These are phyloP conservation scores for Elsinoe australis DNA, from an alignment of 2,329 filamentous ascomycete genomes.

Conservation along the genomic window DNA sequence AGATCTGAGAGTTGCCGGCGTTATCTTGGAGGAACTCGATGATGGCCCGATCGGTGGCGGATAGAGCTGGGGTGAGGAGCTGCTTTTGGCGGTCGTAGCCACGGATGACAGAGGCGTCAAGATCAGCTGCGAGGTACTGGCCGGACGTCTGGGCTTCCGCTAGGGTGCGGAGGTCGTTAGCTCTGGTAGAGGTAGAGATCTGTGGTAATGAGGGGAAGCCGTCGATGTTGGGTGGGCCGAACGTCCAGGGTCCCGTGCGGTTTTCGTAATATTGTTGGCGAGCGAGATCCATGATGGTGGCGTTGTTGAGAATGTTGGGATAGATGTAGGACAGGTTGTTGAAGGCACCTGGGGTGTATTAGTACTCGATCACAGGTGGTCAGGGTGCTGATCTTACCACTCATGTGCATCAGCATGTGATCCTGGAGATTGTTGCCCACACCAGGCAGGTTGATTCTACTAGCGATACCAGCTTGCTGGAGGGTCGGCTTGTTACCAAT, in stretches of 20 bases:
- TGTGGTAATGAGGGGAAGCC: conserved; percentile 27
- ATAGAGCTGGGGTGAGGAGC: conserved; percentile 24
- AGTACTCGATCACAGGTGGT: too few species aligned
- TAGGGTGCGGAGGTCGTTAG: conserved; percentile 16
- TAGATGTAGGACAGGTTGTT: conserved; percentile 20
- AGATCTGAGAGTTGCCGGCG: conserved; percentile 27
- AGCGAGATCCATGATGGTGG: conserved; percentile 24
- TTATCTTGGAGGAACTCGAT: conserved; percentile 30
- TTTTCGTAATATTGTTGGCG: conserved; percentile 25
- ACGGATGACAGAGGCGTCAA: conserved; percentile 22
- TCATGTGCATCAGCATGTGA: conserved; percentile 22
- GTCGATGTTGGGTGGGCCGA: conserved; percentile 24
- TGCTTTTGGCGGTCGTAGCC: conserved; percentile 25
- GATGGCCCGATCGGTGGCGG: conserved; percentile 23
- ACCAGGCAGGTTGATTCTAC: conserved; percentile 16
- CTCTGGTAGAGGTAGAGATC: conserved; percentile 20
- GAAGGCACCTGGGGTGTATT: too few species aligned
- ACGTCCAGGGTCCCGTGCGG: conserved; percentile 27
- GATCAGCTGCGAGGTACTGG: conserved; percentile 22
- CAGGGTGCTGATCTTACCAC: too few species aligned
- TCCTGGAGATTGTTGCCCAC: conserved; percentile 22
- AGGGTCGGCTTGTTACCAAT: conserved; percentile 36
- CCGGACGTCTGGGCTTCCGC: conserved; percentile 20
- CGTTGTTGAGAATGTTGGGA: conserved; percentile 23
- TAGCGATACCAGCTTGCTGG: conserved; percentile 35